phyloP scores from a whole-genome alignment of 176 grass and related monocot genomes.

The Pontederia paniculata region DNA sequence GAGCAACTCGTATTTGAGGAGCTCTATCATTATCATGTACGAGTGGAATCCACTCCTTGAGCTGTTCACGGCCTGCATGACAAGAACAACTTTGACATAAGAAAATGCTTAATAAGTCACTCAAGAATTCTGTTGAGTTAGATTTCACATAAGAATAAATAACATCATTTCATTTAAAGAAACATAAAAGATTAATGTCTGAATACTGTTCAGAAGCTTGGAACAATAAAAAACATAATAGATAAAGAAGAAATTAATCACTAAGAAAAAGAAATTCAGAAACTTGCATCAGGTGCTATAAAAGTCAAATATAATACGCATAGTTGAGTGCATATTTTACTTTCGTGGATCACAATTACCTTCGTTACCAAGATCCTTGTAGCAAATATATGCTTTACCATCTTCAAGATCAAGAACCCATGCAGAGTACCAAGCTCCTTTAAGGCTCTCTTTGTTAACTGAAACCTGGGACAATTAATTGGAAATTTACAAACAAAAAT shows the following conservation, averaged over 20 bases:
- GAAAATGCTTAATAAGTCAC: no score
- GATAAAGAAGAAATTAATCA: background rate
- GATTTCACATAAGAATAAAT: no score
- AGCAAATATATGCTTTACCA: conserved; percentile 49
- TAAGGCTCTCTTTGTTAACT: conserved; percentile 26
- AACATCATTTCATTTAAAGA: no score
- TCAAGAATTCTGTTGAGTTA: no score
- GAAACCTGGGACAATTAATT: conserved; percentile 40
- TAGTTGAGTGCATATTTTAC: background rate
- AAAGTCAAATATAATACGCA: background rate
- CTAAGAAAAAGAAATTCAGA: background rate
- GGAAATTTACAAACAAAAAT: no score
- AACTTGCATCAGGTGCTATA: background rate
- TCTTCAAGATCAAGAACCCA: conserved; percentile 77
- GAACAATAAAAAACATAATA: no score
- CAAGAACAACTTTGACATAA: background rate
- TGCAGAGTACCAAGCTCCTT: conserved; percentile 76
- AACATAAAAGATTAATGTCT: no score
- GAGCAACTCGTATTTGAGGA: conserved; percentile 58
- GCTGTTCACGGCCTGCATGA: conserved; percentile 45
- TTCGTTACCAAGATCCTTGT: conserved; percentile 45
- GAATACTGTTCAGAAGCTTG: no score
- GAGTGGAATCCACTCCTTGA: conserved; percentile 54
- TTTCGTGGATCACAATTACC: conserved; percentile 4
- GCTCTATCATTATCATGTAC: conserved; percentile 34